Evolutionary conservation across 179 eudicot species (phyloP), one percentile per base, ranked within the genome.

Genomic region (Amaranthus tricolor): DNA sequence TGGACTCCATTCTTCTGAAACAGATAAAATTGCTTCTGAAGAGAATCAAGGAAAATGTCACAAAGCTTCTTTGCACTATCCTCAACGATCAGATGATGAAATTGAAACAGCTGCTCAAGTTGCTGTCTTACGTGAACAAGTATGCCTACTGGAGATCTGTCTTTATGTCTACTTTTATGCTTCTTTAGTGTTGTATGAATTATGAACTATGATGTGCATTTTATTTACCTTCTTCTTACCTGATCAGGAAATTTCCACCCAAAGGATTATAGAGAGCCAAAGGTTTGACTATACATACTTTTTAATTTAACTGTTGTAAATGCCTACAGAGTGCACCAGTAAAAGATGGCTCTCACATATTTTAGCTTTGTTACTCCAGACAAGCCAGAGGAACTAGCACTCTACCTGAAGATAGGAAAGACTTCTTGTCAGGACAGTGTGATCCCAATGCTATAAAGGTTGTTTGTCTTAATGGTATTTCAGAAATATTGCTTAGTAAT

Each of bases 101-200:
- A 85, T 95, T 79, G 99, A 95, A 75, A 80, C 82, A 84, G 89
- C 85, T 85, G 99, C 85, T 67, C 95, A 87, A 82, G 91, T 82
- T 78, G 96, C 96, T 74, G 89, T 95, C 78, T 78, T 95, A 72
- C 95, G 80, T 74, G 99, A 95, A 81, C 98, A 94, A 83, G 98
- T 94, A 92, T 71, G 77, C 80, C 48, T 14, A 68, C 52, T 62
- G 20, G 21, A 71, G 53, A 77, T 73, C 49, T 77, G 50, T 24
- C 64, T 48, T 61, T 59, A n/a, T 14, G 44, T 67, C 51, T 74
- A 54, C 19, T 51, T 61, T 75, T 75, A 52, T 71, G 79, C 66
- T 83, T 66, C 60, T 67, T 43, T 54, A n/a, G 20, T 21, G 20
- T 62, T 54, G 13, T 58, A 4, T 31, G 49, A 58, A 57, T 44